Evolutionary conservation across 1,139 yeast species (phyloP).

Genomic region (Candida anutae): DNA sequence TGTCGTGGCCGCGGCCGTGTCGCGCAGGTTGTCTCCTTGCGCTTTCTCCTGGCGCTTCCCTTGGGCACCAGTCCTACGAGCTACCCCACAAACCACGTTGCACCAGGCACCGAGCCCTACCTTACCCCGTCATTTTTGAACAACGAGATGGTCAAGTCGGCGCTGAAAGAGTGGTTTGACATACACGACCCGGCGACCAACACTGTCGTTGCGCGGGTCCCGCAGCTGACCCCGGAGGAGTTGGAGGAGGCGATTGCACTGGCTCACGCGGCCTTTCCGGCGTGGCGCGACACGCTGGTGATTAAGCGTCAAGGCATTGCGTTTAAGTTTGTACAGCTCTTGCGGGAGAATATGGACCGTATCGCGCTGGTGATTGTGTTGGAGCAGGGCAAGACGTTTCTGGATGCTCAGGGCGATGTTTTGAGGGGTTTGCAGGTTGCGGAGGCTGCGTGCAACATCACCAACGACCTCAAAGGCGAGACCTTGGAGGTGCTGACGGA

Average conservation of each 20-base stretch:
- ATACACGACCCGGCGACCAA: slow-evolving; percentile 76
- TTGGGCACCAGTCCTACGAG: slow-evolving; percentile 24
- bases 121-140: slow-evolving; percentile 52
- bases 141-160: slow-evolving; percentile 51
- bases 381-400: slow-evolving; percentile 77
- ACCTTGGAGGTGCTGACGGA: slow-evolving; percentile 63
- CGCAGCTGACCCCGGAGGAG: slow-evolving; percentile 64
- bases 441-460: slow-evolving; percentile 56
- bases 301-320: slow-evolving; percentile 71
- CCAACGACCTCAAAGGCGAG: slow-evolving; percentile 59
- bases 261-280: slow-evolving; percentile 54
- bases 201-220: slow-evolving; percentile 57
- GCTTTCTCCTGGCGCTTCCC: slow-evolving; percentile 13
- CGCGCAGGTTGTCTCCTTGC: slow-evolving; percentile 1
- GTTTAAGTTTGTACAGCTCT: slow-evolving; percentile 61
- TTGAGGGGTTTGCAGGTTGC: slow-evolving; percentile 78
- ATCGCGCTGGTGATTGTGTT: slow-evolving; percentile 65
- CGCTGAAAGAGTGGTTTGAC: slow-evolving; percentile 57
- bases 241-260: slow-evolving; percentile 59
- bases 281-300: slow-evolving; percentile 53
- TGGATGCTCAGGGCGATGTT: slow-evolving; percentile 75
- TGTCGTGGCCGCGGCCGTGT: slow-evolving; percentile 2
- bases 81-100: slow-evolving; percentile 43
- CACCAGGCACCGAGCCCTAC: slow-evolving; percentile 33
- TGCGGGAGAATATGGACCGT: slow-evolving; percentile 63